These are phyloP conservation scores for Verticillium nonalfalfae DNA, from an alignment of 2,329 filamentous ascomycete genomes.

Conservation along the genomic window DNA sequence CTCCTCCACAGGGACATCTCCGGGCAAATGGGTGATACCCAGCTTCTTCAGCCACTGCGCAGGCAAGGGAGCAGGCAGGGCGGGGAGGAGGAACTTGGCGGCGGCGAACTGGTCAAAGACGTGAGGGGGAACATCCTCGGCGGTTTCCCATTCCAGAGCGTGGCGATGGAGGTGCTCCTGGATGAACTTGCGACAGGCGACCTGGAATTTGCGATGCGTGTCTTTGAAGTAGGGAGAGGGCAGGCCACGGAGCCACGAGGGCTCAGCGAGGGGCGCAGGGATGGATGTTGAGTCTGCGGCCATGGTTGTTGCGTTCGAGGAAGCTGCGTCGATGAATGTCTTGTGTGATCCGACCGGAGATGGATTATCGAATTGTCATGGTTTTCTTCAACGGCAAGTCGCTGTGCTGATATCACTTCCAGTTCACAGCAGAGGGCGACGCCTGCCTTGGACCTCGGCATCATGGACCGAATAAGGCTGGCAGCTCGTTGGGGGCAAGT, in stretches of 20 bases:
- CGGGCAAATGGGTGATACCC: slow-evolving; percentile 60
- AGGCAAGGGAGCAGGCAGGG: slow-evolving; percentile 62
- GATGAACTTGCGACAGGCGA: slow-evolving; percentile 60
- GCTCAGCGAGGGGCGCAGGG: slow-evolving; percentile 59
- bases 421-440: too few relatives aligned
- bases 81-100: slow-evolving; percentile 64
- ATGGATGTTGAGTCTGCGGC: slow-evolving; percentile 19
- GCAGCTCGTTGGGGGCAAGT: neutral
- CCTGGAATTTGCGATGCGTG: slow-evolving; percentile 61
- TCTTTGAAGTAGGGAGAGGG: slow-evolving; percentile 67
- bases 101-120: slow-evolving; percentile 60
- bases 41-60: slow-evolving; percentile 59
- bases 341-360: neutral
- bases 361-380: too few relatives aligned
- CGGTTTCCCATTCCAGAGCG: slow-evolving; percentile 64
- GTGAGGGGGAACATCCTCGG: slow-evolving; percentile 55
- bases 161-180: slow-evolving; percentile 54
- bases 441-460: neutral
- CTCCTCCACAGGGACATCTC: slow-evolving; percentile 62
- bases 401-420: too few relatives aligned
- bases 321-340: neutral
- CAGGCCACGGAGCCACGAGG: slow-evolving; percentile 62
- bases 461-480: neutral
- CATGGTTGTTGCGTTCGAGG: neutral
- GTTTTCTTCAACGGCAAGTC: too few relatives aligned